phyloP scores from a whole-genome alignment of 2,329 filamentous ascomycete genomes.

The Neonectria hederae region DNA sequence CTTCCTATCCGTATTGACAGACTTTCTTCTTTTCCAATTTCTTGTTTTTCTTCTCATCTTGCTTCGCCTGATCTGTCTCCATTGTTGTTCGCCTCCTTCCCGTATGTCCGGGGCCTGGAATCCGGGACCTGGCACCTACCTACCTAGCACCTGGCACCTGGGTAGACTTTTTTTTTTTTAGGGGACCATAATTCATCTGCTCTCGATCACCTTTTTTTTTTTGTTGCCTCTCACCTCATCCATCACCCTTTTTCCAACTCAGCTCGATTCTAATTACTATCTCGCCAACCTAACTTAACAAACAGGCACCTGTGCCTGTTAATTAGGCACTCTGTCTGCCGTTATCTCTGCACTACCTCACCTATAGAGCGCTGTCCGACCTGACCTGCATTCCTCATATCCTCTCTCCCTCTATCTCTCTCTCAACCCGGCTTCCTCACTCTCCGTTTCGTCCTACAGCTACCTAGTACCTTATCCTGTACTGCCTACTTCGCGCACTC shows the following conservation, averaged over 20 bases:
- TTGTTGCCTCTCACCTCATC: neutral
- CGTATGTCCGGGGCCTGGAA: slow-evolving; percentile 12
- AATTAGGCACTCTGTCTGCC: neutral
- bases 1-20: neutral
- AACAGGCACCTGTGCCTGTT: neutral
- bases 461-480: neutral
- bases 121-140: neutral
- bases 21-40: neutral
- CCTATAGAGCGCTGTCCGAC: slow-evolving; percentile 1
- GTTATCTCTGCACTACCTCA: slow-evolving; percentile 4
- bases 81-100: slow-evolving; percentile 12
- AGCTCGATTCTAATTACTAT: neutral
- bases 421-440: neutral
- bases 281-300: neutral
- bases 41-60: neutral
- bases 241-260: slow-evolving; percentile 5
- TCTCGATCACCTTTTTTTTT: neutral
- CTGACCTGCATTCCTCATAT: neutral
- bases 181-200: slow-evolving; percentile 14
- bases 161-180: neutral
- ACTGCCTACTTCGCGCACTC: neutral
- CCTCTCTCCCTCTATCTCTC: neutral
- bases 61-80: neutral
- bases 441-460: neutral
- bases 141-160: neutral